Base-by-base conservation (phyloP, 2,329 filamentous ascomycete genomes). In the Aspergillus clavatus region DNA sequence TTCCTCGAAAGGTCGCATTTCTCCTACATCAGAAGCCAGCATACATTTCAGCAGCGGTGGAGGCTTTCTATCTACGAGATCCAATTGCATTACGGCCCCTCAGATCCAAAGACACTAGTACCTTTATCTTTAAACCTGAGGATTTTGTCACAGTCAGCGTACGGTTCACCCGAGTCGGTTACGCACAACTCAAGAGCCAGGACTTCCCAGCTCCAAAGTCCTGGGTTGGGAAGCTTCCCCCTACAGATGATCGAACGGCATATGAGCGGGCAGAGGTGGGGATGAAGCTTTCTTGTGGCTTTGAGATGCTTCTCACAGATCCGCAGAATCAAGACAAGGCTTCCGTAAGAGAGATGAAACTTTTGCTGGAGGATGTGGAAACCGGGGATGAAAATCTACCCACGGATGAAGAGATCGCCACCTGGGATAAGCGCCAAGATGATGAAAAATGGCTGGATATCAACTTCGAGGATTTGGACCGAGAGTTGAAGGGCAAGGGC, bases 401-500 rank as follows among this genome's bases (percentile, higher is more conserved):
- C 0, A 80, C 75, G 0, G 78, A 95, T 55, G 67, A 74, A 0
- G 86, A 91, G n/a, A 88, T 97, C 7, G 66, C 68, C 2, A 54
- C 51, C 0, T 97, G 93, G 91, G 73, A 77, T 2, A 68, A 73
- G 23, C 76, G 72, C n/a, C 80, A 91, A 40, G 91, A 97, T 49
- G 82, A 89, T 56, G 93, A 97, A 57, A 77, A 80, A 18, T 98
- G 93, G 93, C 75, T 98, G 53, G 84, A 97, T 56, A 94, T 98
- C 46, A 83, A 90, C 60, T 96, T 89, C 55, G 79, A 85, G 14
- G 89, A 96, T 51, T 89, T 98, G 45, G 90, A 96, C 58, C 76
- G 78, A 22, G 89, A 96, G 62, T 71, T 98, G 2, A 72, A 74
- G 43, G 80, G 79, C 1, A 74, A 78, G 23, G 77, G 78, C 0